These are phyloP conservation scores for Fusarium sp. DNA, from an alignment of 2,329 filamentous ascomycete genomes.

Conservation along the genomic window DNA sequence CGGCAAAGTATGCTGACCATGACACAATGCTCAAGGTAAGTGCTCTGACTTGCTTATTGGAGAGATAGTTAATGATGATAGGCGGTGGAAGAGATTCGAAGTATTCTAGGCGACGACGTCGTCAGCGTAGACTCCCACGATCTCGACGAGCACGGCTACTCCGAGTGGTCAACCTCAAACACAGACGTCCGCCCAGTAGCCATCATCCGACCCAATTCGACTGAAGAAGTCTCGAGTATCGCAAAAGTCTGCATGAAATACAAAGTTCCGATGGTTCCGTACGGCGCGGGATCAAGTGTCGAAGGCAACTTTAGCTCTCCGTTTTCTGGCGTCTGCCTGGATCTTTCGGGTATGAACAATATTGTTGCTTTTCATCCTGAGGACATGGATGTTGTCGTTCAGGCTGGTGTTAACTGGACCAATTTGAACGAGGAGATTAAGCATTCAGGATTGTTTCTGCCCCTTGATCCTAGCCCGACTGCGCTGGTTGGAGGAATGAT, in stretches of 20 bases:
- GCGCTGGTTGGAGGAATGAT: conserved; percentile 70
- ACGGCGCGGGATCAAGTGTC: conserved; percentile 77
- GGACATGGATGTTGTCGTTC: conserved; percentile 78
- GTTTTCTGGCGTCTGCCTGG: conserved; percentile 74
- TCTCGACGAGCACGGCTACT: conserved; percentile 72
- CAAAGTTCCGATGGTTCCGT: conserved; percentile 77
- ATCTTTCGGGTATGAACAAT: conserved; percentile 75
- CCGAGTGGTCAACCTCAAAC: conserved; percentile 78
- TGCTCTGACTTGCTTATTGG: no score
- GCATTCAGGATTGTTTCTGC: conserved; percentile 72
- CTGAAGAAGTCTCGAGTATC: conserved; percentile 71
- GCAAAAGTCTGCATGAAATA: conserved; percentile 70
- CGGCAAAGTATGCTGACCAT: conserved; percentile 36
- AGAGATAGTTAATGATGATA: no score
- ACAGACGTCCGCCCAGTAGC: conserved; percentile 71
- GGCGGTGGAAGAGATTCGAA: background rate
- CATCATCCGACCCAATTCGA: conserved; percentile 71
- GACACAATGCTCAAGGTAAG: conserved; percentile 38
- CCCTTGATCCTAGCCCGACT: conserved; percentile 74
- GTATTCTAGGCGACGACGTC: conserved; percentile 60
- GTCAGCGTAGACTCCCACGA: conserved; percentile 74
- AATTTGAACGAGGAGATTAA: conserved; percentile 73
- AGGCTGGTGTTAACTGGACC: conserved; percentile 76
- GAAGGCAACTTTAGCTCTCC: conserved; percentile 78
- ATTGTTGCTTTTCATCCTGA: conserved; percentile 72